These are phyloP conservation scores for Penicillium sp. DNA, from an alignment of 2,329 filamentous ascomycete genomes.

Conservation along the genomic window DNA sequence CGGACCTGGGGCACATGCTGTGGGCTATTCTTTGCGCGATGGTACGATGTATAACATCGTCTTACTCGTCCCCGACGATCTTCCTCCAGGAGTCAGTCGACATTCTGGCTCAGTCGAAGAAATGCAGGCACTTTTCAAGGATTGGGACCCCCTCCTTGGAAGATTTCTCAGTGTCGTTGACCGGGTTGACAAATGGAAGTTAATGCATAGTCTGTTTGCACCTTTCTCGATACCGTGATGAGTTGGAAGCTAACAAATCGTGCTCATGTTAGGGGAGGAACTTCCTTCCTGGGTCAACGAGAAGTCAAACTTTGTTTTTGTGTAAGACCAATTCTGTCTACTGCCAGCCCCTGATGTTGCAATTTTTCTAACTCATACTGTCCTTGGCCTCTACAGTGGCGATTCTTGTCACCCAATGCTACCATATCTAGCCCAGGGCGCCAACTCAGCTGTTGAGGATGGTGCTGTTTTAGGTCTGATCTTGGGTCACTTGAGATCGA, in stretches of 20 bases:
- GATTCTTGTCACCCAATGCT: slow-evolving; percentile 66
- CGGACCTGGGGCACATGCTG: slow-evolving; percentile 61
- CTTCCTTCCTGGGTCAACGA: slow-evolving; percentile 47
- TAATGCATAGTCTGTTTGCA: slow-evolving; percentile 51
- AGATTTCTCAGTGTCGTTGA: background rate
- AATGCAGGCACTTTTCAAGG: slow-evolving; percentile 59
- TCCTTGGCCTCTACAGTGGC: slow-evolving; percentile 34
- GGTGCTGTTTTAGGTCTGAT: slow-evolving; percentile 64
- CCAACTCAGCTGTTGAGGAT: slow-evolving; percentile 67
- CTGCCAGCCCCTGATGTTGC: background rate
- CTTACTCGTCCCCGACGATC: slow-evolving; percentile 63
- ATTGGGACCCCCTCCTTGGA: slow-evolving; percentile 60
- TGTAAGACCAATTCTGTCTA: slow-evolving; percentile 6
- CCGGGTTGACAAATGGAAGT: slow-evolving; percentile 67
- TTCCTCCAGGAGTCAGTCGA: slow-evolving; percentile 55
- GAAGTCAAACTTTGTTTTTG: slow-evolving; percentile 51
- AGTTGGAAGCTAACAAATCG: background rate
- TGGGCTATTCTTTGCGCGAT: slow-evolving; percentile 59
- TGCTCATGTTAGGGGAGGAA: background rate
- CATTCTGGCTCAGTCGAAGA: slow-evolving; percentile 58
- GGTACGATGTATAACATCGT: slow-evolving; percentile 66
- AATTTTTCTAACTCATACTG: background rate
- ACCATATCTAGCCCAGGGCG: slow-evolving; percentile 64
- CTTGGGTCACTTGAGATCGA: slow-evolving; percentile 52
- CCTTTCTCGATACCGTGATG: background rate